Conservation (phyloP, 176 grass and related monocot genomes). For the Phragmites australis region DNA sequence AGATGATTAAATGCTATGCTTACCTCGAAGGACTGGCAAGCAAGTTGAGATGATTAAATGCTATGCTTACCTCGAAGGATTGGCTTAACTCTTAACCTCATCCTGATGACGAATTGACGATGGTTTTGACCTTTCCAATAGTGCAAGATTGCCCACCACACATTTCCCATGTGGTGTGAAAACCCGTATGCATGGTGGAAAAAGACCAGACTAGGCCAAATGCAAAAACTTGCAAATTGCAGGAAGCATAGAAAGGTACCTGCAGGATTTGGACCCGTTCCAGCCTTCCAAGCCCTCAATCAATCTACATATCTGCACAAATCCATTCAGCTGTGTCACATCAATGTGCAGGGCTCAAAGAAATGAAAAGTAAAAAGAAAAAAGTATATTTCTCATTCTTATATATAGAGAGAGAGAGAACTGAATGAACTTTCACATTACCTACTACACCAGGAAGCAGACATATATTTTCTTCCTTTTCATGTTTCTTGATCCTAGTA, state of each 20-base stretch:
- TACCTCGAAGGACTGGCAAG: too few species aligned
- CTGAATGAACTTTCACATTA: background rate
- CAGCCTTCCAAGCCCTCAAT: conserved; percentile 19
- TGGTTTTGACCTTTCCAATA: background rate
- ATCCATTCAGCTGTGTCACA: background rate
- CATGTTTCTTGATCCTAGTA: background rate
- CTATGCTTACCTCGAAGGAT: background rate
- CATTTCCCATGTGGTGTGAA: conserved; percentile 27
- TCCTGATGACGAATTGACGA: background rate
- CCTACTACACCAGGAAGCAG: too few species aligned
- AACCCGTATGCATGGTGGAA: conserved; percentile 12
- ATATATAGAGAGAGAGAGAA: background rate
- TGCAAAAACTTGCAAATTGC: conserved; percentile 1
- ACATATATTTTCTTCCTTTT: background rate
- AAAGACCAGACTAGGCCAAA: conserved; percentile 13
- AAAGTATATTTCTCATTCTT: background rate
- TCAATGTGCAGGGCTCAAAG: background rate
- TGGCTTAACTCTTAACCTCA: background rate
- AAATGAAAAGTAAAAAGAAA: background rate
- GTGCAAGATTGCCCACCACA: conserved; percentile 8
- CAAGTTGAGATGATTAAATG: too few species aligned
- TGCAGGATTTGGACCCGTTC: conserved; percentile 31
- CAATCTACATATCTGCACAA: background rate
- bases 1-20: too few species aligned
- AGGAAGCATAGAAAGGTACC: background rate